These are phyloP conservation scores for Rubia tinctorum DNA, from an alignment of 305 asterid species.

Conservation along the genomic window DNA sequence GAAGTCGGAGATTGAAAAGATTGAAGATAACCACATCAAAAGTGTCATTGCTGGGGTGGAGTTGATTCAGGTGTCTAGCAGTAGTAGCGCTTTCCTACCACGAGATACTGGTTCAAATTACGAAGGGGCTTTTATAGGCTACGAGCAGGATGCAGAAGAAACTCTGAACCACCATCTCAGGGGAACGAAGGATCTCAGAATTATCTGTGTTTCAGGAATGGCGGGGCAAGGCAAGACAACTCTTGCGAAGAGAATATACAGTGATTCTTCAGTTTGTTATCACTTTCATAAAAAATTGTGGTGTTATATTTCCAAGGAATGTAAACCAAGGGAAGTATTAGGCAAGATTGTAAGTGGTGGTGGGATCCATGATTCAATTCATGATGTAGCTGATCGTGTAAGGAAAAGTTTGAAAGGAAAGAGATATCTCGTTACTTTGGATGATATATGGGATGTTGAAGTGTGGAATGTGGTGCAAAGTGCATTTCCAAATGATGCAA, in stretches of 20 bases:
- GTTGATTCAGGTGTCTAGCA: too few species aligned
- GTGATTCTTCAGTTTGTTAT: background rate
- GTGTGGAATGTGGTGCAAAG: conserved; percentile 7
- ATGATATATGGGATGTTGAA: conserved; percentile 9
- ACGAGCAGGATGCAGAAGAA: conserved; percentile 25
- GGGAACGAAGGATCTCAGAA: conserved; percentile 20
- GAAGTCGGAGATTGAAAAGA: background rate
- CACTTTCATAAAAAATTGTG: conserved; percentile 9
- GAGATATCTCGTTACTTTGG: conserved; percentile 16
- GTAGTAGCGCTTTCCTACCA: background rate
- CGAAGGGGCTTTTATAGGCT: conserved; percentile 20
- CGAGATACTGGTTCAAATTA: background rate
- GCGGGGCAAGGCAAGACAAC: conserved; percentile 25
- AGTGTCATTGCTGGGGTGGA: background rate
- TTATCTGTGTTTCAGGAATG: conserved; percentile 29
- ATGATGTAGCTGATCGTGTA: conserved; percentile 1
- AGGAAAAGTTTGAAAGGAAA: conserved; percentile 2
- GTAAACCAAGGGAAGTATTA: background rate
- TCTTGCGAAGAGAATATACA: conserved; percentile 8
- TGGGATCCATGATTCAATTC: too few species aligned
- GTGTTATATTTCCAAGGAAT: conserved; percentile 17
- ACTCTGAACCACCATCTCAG: conserved; percentile 17
- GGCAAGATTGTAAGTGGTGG: too few species aligned
- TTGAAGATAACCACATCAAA: background rate
- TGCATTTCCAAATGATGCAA: conserved; percentile 16